Base-by-base conservation (phyloP, 805 yeast species). In the Zygosaccharomyces pseudorouxii region DNA sequence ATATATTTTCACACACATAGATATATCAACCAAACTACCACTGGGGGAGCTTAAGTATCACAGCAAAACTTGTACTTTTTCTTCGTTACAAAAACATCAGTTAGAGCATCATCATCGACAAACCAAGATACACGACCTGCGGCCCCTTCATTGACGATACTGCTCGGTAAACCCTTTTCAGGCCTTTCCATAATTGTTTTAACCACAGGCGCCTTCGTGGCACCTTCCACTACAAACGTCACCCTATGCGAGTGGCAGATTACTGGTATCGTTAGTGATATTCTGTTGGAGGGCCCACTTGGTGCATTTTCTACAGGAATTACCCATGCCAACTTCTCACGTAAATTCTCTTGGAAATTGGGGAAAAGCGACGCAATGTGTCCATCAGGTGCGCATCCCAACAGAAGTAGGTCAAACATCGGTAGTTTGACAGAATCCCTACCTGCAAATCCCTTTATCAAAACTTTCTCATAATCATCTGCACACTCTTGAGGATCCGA, bases 361-460 rank as follows among this genome's bases (percentile, higher is more conserved):
- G 97, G 97, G 74, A 90, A 90, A 47, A 90, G 75, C 14, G 95
- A 87, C 44, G 96, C 96, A 60, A 88, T 86, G 67, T 90, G 97
- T 19, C 97, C 97, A 67, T 90, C 97, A 1, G 97, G 97, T 0
- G 99, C 99, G 74, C 98, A 92, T 22, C 99, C 99, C 50, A 93
- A 75, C 55, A 93, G 73, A 53, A 93, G 78, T 46, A 93, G 71
- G 68, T 93, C 98, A 71, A 93, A 92, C 80, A 88, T 82, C 51
- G 99, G 99, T 53, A 92, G 76, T 70, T 90, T 89, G 48, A 93
- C 99, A 14, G 96, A 84, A 68, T 93, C 98, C 65, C 95, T 92
- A 46, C 87, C 89, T 9, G 99, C 99, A 72, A 93, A 93, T 46
- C 92, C 93, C 62, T 79, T 81, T 49, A 93, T 86, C 48, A 93